Evolutionary conservation across 2,329 filamentous ascomycete genomes (phyloP), one percentile per base, ranked within the genome.

Genomic region (Diplodia intermedia): DNA sequence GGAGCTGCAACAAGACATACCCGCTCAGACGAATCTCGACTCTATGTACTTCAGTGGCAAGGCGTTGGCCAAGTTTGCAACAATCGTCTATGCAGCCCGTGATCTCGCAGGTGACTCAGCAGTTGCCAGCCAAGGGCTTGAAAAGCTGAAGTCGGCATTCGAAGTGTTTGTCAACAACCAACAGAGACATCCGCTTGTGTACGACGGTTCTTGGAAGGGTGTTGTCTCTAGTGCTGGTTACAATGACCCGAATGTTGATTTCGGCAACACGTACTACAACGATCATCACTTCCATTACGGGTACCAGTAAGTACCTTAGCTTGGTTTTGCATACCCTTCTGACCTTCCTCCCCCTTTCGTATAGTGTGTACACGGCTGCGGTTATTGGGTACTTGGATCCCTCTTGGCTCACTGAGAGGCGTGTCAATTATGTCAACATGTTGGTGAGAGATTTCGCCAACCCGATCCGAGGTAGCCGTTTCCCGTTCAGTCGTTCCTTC

Each of bases 191-290:
- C 87, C 87, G 0, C 79, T 90, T 2, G 80, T 85, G 3, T 88
- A 88, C 70, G 86, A 88, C 69, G 79, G 77, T 8, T 81, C 83
- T 12, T 97, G 93, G 93, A 91, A 91, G 71, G 94, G 94, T 1
- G 81, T 96, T 3, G 91, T 96, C 1, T 95, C 92, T 0, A 89
- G 89, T 8, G 92, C 91, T 5, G 88, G 88, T 2, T 96, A 93
- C 1, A 88, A 88, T 9, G 86, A 96, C 72, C 78, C 86, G 7
- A 89, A 90, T 1, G 84, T 85, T 0, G 95, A 99, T 77, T 99
- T 97, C 79, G 95, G 95, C 71, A 97, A 97, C 79, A 91, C 90
- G 0, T 89, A 89, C 74, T 94, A 94, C 83, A 95, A 89, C 70
- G 86, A 88, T 71, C 86, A 89, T 71, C 87, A 89, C 75, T 89